phyloP scores from a whole-genome alignment of 2,329 filamentous ascomycete genomes.

The Paraphoma chrysanthemicola region DNA sequence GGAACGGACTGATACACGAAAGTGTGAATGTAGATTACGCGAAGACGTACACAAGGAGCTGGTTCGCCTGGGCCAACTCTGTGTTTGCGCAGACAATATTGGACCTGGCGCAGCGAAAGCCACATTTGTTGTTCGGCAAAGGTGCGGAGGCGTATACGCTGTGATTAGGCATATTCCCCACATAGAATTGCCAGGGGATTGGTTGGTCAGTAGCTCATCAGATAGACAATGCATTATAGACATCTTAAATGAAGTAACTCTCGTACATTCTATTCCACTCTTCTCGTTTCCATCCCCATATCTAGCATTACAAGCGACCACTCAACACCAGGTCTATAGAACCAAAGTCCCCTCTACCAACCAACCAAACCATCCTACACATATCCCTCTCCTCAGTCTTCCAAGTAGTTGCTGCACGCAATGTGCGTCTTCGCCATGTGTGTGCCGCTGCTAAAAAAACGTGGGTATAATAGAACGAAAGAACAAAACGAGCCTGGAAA shows the following conservation, averaged over 20 bases:
- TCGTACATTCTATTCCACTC: too few relatives aligned
- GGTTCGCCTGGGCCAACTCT: slow-evolving; percentile 98
- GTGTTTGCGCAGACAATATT: slow-evolving; percentile 93
- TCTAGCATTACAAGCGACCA: background rate
- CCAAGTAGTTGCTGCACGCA: too few relatives aligned
- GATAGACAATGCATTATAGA: too few relatives aligned
- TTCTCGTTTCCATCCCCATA: background rate
- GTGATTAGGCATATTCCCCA: background rate
- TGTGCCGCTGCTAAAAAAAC: background rate
- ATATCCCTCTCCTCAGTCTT: background rate
- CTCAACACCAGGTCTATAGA: background rate
- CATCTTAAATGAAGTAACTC: too few relatives aligned
- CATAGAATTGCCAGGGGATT: too few relatives aligned
- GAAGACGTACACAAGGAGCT: slow-evolving; percentile 81
- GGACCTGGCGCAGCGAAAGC: slow-evolving; percentile 87
- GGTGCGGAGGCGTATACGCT: slow-evolving; percentile 54
- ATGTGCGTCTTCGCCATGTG: too few relatives aligned
- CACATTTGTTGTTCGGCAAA: slow-evolving; percentile 80
- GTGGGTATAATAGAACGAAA: background rate
- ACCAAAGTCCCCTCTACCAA: background rate
- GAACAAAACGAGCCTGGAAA: background rate
- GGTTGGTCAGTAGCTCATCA: too few relatives aligned
- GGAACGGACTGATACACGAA: slow-evolving; percentile 86
- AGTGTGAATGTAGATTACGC: slow-evolving; percentile 82
- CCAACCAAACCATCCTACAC: background rate